These are phyloP conservation scores for Fusarium pininemorale DNA, from an alignment of 2,329 filamentous ascomycete species.

Conservation along the genomic window DNA sequence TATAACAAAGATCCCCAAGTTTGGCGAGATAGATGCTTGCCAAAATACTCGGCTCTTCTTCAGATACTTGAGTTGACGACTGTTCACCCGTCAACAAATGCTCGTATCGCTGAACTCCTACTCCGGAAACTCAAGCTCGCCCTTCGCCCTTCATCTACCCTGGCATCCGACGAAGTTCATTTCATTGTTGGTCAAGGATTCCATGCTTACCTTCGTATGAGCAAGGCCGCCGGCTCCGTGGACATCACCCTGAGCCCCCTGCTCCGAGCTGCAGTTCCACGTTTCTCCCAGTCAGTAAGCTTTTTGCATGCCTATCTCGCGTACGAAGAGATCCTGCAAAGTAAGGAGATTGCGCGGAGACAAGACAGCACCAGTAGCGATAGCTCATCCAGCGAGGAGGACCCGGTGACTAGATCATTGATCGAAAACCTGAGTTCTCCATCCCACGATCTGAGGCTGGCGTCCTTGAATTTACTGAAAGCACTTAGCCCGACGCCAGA, in stretches of 20 bases:
- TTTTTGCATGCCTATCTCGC: slow-evolving; percentile 71
- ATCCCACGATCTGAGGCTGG: slow-evolving; percentile 77
- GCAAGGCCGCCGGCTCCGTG: slow-evolving; percentile 63
- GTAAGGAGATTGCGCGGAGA: slow-evolving; percentile 25
- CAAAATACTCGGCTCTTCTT: slow-evolving; percentile 74
- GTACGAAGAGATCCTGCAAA: slow-evolving; percentile 58
- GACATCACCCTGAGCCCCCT: slow-evolving; percentile 71
- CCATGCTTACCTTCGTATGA: slow-evolving; percentile 74
- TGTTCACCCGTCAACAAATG: slow-evolving; percentile 72
- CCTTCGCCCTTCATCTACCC: slow-evolving; percentile 66
- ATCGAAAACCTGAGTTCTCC: slow-evolving; percentile 78
- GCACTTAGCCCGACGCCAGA: slow-evolving; percentile 55
- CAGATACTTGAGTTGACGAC: slow-evolving; percentile 69
- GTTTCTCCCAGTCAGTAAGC: slow-evolving; percentile 71
- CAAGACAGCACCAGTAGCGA: slow-evolving; percentile 54
- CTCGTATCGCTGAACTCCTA: slow-evolving; percentile 71
- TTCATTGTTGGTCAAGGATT: slow-evolving; percentile 82
- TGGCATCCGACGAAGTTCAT: slow-evolving; percentile 70
- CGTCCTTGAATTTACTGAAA: slow-evolving; percentile 77
- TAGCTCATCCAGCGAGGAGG: slow-evolving; percentile 57
- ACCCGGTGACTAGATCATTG: slow-evolving; percentile 70
- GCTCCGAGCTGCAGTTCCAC: slow-evolving; percentile 71
- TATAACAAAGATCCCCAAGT: slow-evolving; percentile 69
- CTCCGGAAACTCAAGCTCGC: slow-evolving; percentile 73
- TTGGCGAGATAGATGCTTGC: slow-evolving; percentile 70